Base-by-base conservation (phyloP, 495 filamentous ascomycete species). In the Aspergillus haitiensis region DNA sequence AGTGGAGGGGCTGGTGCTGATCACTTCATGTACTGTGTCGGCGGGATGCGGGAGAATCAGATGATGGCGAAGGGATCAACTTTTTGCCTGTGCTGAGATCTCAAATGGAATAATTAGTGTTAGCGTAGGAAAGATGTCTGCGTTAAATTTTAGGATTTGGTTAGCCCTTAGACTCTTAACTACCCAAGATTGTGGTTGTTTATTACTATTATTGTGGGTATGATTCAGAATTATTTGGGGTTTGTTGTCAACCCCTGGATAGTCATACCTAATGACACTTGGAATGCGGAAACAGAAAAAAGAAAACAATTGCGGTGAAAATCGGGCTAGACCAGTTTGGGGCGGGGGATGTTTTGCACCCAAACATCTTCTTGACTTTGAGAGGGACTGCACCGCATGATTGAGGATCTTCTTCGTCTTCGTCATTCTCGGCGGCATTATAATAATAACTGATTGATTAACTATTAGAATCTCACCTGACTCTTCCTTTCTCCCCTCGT, bases 1-100 rank as follows among this genome's bases (percentile, higher is more conserved):
- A 56, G 11, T 32, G 39, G 45, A 46, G n/a, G 15, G 8, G 35
- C 53, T 15, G 36, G 12, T 45, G 37, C 48, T 36, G 50, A 62
- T 62, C 60, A 62, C 54, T 49, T 54, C 60, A 62, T 52, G 48
- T 34, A 35, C 21, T 27, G 21, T 27, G 21, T 27, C 21, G 44
- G 49, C 53, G 48, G 54, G 54, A 16, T 54, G 35, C 18, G 27
- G 44, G 39, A 47, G 48, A 9, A 57, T 47, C 27, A 21, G 36
- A 15, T 34, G 36, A 56, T 40, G 18, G 47, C 34, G 44, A 10
- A 12, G 32, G 47, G 6, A 57, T 48, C 32, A 7, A 47, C n/a
- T 47, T 27, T 27, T 47, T 16, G 44, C 9, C 7, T 11, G n/a
- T 10, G 37, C 4, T 40, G 44, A 16, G 44, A 47, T 47, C 44